Evolutionary conservation across 257 asterid species (phyloP).

Genomic region (Capsicum pubescens): DNA sequence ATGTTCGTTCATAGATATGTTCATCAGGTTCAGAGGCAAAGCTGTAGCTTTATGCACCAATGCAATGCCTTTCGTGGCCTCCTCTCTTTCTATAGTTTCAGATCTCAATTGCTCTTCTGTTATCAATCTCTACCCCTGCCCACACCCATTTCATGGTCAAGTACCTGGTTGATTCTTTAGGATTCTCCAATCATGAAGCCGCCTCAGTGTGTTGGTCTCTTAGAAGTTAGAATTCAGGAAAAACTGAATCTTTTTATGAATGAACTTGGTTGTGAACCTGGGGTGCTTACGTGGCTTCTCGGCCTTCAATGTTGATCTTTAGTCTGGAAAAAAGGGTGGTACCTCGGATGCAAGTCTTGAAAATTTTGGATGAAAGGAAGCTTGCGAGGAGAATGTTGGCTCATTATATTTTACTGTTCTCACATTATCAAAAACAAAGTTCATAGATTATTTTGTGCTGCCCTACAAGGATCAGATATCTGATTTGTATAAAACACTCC

Average conservation of each 20-base stretch:
- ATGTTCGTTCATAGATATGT: not conserved
- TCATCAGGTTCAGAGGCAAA: not conserved
- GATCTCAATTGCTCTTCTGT: not conserved
- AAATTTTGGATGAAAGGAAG: constrained; percentile 34
- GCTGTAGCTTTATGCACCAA: not conserved
- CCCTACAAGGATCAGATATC: constrained; percentile 34
- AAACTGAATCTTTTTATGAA: not conserved
- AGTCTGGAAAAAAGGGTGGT: constrained; percentile 37
- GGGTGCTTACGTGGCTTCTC: constrained; percentile 4
- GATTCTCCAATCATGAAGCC: constrained; percentile 31
- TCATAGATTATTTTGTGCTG: constrained; percentile 24
- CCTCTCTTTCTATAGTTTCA: not conserved
- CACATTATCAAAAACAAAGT: not conserved
- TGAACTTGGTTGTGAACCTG: not conserved
- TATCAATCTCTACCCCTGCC: not conserved
- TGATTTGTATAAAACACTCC: constrained; percentile 24
- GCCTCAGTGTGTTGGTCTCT: not conserved
- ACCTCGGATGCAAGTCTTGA: constrained; percentile 33
- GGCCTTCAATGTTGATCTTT: not conserved
- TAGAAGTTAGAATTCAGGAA: constrained; percentile 4
- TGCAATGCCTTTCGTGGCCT: not conserved
- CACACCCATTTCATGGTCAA: constrained; percentile 24
- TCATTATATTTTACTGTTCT: not conserved
- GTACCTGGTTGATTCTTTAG: constrained; percentile 29
- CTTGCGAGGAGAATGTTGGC: not conserved